Base-by-base conservation (phyloP, 495 filamentous ascomycete genomes). In the Jackrogersella minutella region DNA sequence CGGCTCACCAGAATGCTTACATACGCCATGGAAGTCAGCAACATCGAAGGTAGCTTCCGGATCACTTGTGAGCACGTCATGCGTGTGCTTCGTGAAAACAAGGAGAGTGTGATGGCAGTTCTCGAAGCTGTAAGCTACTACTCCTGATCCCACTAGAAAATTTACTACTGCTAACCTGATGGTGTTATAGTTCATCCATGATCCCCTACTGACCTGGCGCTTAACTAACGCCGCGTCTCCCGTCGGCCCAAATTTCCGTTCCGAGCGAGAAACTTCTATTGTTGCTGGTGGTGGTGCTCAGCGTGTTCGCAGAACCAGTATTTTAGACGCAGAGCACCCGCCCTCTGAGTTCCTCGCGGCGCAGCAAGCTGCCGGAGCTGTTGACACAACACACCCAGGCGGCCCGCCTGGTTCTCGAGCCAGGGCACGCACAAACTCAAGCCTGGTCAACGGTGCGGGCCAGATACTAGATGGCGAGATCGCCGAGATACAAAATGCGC, bases 1-100 rank as follows among this genome's bases (percentile, higher is more conserved):
- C 88, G 95, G 33, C 84, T 99, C 14, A 99, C 95, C 10, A 86
- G 95, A 57, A 99, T 99, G 95, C 85, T 99, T 75, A 99, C 95
- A 0, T 98, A 96, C 71, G 95, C 96, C 4, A 99, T 99, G 95
- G 95, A 99, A 78, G 93, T 98, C 28, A 96, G 92, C 82, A 99
- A 99, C 73, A 97, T 99, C 52, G 95, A 98, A 73, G 95, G 95
- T 70, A 96, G 91, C 79, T 99, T 96, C 82, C 88, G 96, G 19
- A 97, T 95, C 49, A 97, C 94, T 9, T 98, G 93, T 68, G 96
- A 99, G 75, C 93, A 96, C 66, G 96, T 98, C 28, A 99, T 99
- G 95, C 87, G 96, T 54, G 93, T 99, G 5, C 81, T 99, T 68
- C 81, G 95, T 5, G 93, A 93, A 59, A 98, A 98, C 77, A 98